Base-by-base conservation (phyloP, 2,329 filamentous ascomycete species). In the Diplodia intermedia region DNA sequence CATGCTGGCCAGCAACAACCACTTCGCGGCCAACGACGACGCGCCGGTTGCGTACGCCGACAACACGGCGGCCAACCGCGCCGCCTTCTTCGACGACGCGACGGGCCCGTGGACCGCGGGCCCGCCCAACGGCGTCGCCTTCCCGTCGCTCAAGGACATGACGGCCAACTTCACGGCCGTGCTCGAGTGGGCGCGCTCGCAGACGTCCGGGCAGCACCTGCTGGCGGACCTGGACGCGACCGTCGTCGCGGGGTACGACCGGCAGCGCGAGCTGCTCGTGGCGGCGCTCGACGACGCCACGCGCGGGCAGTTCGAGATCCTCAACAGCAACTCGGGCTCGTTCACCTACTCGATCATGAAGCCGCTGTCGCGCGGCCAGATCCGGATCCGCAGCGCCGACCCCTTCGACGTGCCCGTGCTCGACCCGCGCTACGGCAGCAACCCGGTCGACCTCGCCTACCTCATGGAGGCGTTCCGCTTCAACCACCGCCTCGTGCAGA, bases 401-500 rank as follows among this genome's bases (percentile, higher is more conserved):
- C 71, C 72, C 1, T 75, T 75, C 65, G 73, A 75, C 47, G 68
- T 70, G 2, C 74, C 74, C 5, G 50, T 72, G 23, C 72, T 74
- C 14, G 74, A 75, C 47, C 67, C 65, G 0, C 73, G 74, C 9
- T 73, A 73, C 56, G 61, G 74, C 14, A 71, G 72, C 36, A 75
- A 75, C 69, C 71, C 72, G 1, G 54, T 75, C 18, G 75, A 76
- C 36, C 55, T 69, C 4, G 14, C 66, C 3, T 70, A 75, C 0
- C 54, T 75, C 11, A 71, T 71, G 29, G 74, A 76, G 65, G 73
- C 67, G 4, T 53, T 76, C 5, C 69, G 63, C 14, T 75, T 73
- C 29, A 71, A 70, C 9, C 70, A 73, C 14, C 67, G 55, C 20
- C 60, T 75, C 3, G 69, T 68, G 9, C 20, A 40, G 7, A 53